Evolutionary conservation across 352 stramenopile genomes (phyloP).

Genomic region (Pythium rishiriense): DNA sequence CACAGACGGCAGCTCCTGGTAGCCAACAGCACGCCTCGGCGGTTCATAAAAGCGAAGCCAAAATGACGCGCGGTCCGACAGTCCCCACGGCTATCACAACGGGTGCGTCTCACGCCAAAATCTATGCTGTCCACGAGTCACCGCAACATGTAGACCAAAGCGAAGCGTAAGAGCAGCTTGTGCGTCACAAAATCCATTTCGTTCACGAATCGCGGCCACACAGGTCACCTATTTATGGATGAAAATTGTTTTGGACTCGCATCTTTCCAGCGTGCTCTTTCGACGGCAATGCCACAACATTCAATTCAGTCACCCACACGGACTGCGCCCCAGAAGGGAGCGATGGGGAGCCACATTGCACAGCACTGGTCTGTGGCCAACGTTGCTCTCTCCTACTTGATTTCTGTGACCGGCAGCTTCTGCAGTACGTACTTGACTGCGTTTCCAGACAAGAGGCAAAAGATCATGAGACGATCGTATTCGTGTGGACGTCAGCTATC

Average conservation of each 20-base stretch:
- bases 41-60: background rate
- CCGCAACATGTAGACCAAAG: background rate
- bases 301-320: too few species aligned
- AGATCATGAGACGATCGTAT: background rate
- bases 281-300: too few species aligned
- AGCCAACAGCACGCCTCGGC: too few species aligned
- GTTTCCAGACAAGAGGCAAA: too few species aligned
- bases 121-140: background rate
- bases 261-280: too few species aligned
- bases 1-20: background rate
- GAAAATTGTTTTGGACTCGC: too few species aligned
- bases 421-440: conserved; percentile 38
- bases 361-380: conserved; percentile 16
- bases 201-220: too few species aligned
- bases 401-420: conserved; percentile 65
- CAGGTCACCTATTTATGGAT: too few species aligned
- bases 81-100: background rate
- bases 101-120: background rate
- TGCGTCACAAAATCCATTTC: too few species aligned
- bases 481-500: conserved; percentile 31
- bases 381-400: conserved; percentile 58
- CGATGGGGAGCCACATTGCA: conserved; percentile 13
- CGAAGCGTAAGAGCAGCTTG: background rate
- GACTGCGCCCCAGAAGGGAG: too few species aligned
- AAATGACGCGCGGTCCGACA: background rate